Conservation (phyloP, 495 filamentous ascomycete species). For the Pyrenula aspistea region DNA sequence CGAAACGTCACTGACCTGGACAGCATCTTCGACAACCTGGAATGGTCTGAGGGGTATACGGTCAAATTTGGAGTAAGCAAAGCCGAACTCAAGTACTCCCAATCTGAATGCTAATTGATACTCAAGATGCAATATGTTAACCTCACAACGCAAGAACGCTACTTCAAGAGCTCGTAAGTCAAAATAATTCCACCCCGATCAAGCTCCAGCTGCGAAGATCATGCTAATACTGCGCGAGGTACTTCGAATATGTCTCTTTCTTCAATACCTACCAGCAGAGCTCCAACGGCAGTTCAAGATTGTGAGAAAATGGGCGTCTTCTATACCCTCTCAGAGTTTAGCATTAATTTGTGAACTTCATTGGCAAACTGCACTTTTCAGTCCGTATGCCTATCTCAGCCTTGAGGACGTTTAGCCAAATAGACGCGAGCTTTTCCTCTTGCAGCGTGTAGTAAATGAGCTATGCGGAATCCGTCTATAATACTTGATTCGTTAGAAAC, state of each 20-base stretch:
- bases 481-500: too few relatives aligned
- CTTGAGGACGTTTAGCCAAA: too few relatives aligned
- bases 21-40: conserved; percentile 3
- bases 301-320: neutral
- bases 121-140: neutral
- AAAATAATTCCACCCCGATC: too few relatives aligned
- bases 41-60: conserved; percentile 14
- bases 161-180: neutral
- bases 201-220: too few relatives aligned
- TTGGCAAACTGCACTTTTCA: too few relatives aligned
- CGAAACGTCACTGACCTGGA: neutral
- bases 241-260: neutral
- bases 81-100: conserved; percentile 4
- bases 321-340: too few relatives aligned
- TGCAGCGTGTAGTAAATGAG: too few relatives aligned
- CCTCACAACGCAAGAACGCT: neutral
- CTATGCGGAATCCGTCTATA: too few relatives aligned
- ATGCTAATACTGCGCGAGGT: neutral
- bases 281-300: neutral
- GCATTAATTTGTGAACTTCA: too few relatives aligned
- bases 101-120: conserved; percentile 1
- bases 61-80: conserved; percentile 1
- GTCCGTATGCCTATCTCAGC: too few relatives aligned
- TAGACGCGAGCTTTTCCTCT: too few relatives aligned
- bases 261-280: neutral